phyloP scores from a whole-genome alignment of 2,329 filamentous ascomycete species.

The Diaporthe citrichinensis region DNA sequence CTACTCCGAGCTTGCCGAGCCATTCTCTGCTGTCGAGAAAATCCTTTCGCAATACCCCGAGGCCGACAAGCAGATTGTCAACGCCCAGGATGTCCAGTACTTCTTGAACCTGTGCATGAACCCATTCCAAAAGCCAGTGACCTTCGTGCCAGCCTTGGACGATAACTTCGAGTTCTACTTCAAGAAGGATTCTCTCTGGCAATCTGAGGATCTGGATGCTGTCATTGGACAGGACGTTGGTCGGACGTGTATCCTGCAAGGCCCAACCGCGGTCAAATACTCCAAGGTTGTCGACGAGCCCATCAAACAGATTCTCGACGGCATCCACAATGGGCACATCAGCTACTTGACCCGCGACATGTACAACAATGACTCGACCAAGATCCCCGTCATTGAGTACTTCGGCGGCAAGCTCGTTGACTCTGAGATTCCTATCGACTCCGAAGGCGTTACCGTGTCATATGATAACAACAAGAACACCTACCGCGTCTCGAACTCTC shows the following conservation, averaged over 20 bases:
- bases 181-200: slow-evolving; percentile 99
- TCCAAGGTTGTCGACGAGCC: slow-evolving; percentile 93
- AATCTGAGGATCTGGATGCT: slow-evolving; percentile 96
- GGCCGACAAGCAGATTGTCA: slow-evolving; percentile 91
- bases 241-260: slow-evolving; percentile 95
- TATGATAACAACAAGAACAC: slow-evolving; percentile 84
- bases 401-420: slow-evolving; percentile 91
- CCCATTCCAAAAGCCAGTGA: slow-evolving; percentile 94
- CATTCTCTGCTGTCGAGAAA: slow-evolving; percentile 82
- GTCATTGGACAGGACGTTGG: slow-evolving; percentile 97
- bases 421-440: slow-evolving; percentile 78
- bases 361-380: slow-evolving; percentile 79
- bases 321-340: slow-evolving; percentile 92
- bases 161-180: slow-evolving; percentile 99
- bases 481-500: slow-evolving; percentile 84
- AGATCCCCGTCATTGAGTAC: slow-evolving; percentile 91
- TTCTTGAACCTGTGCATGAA: slow-evolving; percentile 94
- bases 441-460: slow-evolving; percentile 88
- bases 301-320: slow-evolving; percentile 93
- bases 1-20: slow-evolving; percentile 88
- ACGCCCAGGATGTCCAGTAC: slow-evolving; percentile 97
- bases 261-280: slow-evolving; percentile 92
- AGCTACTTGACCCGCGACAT: slow-evolving; percentile 82
- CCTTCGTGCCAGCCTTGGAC: slow-evolving; percentile 95
- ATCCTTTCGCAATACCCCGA: slow-evolving; percentile 89